Base-by-base conservation (phyloP, 2,329 filamentous ascomycete species). In the Ophiostoma himal-ulmi region DNA sequence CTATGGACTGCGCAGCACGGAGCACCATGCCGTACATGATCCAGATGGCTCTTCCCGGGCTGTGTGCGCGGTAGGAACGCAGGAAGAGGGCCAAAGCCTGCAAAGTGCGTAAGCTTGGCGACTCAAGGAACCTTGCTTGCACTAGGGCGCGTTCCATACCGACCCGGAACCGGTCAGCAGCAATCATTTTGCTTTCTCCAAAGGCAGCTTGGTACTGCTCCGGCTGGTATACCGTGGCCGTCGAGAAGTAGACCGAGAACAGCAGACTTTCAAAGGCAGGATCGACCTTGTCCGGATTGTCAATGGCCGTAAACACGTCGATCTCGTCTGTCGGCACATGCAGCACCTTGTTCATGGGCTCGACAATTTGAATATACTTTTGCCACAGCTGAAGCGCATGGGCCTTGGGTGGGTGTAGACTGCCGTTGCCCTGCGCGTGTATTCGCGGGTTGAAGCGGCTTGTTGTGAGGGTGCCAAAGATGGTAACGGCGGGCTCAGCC, bases 1-100 rank as follows among this genome's bases (percentile, higher is more conserved):
- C 75, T 14, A 78, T 73, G 1, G 73, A 73, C 69, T 75, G 74
- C 0, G 75, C 75, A 0, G 73, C 70, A 4, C 74, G 74, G 30
- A 75, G 60, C 5, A 72, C 71, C 68, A 74, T 69, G 37, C 74
- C 74, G 44, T 71, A 71, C 62, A 75, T 44, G 22, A 75, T 72
- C 74, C 74, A 75, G 39, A 69, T 69, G 2, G 73, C 71, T 7
- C 73, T 72, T 13, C 73, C 74, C 8, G 69, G 70, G 34, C 67
- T 72, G 57, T 71, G 70, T 3, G 74, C 73, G 11, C 73, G 71
- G 2, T 70, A 68, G 22, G 69, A 60, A 3, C 70, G 39, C 30
- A 74, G 52, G n/a, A 74, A 75, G 22, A 74, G 37, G 1, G 68
- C 68, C 36, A 74, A 20, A 0, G 73, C 73, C 62, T 75, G 75